phyloP scores from a whole-genome alignment of 2,329 filamentous ascomycete species.

The Alternaria arborescens region DNA sequence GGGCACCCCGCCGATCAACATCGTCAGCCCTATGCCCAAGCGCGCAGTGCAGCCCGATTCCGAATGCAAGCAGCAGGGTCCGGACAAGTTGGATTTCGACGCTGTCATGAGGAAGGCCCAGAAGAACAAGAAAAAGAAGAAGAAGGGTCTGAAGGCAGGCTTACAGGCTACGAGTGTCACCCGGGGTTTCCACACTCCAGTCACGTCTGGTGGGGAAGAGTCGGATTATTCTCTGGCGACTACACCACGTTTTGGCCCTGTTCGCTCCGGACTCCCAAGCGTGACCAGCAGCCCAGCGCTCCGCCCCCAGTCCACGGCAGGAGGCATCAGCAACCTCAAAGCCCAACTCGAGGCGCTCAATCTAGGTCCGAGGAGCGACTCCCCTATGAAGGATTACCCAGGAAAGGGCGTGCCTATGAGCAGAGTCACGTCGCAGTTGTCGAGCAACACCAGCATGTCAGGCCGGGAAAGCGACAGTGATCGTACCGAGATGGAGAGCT shows the following conservation, averaged over 20 bases:
- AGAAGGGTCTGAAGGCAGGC: constrained; percentile 40
- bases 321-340: constrained; percentile 84
- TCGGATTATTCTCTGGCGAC: constrained; percentile 58
- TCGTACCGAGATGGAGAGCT: constrained; percentile 78
- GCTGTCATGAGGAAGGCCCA: constrained; percentile 49
- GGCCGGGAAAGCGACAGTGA: constrained; percentile 70
- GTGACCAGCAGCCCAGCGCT: constrained; percentile 62
- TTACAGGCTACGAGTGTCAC: constrained; percentile 49
- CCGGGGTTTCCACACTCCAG: constrained; percentile 61
- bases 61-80: constrained; percentile 35
- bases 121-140: constrained; percentile 52
- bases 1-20: constrained; percentile 50
- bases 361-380: constrained; percentile 66
- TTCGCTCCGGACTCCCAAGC: constrained; percentile 56
- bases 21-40: constrained; percentile 44
- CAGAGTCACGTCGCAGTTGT: constrained; percentile 52
- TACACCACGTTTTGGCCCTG: constrained; percentile 54
- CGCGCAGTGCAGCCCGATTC: constrained; percentile 33
- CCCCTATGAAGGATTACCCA: constrained; percentile 63
- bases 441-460: constrained; percentile 66
- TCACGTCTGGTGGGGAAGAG: constrained; percentile 64
- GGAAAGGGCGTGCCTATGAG: constrained; percentile 52
- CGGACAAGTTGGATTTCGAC: constrained; percentile 51
- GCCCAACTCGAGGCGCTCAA: constrained; percentile 81
- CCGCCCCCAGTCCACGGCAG: constrained; percentile 60